Conservation (phyloP, 225 moss, liverwort and hornwort genomes). For the Physcomitrellopsis africana region DNA sequence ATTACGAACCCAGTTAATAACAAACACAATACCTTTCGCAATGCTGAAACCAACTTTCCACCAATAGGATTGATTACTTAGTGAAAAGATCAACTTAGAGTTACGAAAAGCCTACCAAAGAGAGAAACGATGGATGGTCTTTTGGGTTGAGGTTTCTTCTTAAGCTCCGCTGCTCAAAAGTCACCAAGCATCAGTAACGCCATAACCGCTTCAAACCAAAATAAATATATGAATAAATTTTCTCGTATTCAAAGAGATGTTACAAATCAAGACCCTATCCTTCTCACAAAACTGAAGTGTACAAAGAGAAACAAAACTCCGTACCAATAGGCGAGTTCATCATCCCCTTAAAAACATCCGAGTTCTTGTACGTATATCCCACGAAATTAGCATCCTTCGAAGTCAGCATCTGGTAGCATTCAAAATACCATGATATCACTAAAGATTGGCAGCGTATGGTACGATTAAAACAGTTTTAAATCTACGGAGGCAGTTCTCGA, state of each 20-base stretch:
- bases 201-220: no score
- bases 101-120: constrained; percentile 64
- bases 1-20: background rate
- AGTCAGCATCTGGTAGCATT: constrained; percentile 77
- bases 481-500: background rate
- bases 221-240: background rate
- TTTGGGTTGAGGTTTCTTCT: constrained; percentile 96
- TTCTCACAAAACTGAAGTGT: background rate
- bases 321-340: constrained; percentile 78
- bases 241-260: background rate
- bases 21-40: background rate
- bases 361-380: constrained; percentile 98
- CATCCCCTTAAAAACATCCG: constrained; percentile 89
- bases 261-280: background rate
- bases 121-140: constrained; percentile 95
- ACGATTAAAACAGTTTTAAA: constrained; percentile 3
- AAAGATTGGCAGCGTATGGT: background rate
- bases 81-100: background rate
- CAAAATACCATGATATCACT: constrained; percentile 13
- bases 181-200: background rate
- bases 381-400: constrained; percentile 97
- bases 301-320: background rate
- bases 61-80: background rate
- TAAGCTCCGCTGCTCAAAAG: constrained; percentile 77
- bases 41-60: background rate